Evolutionary conservation across 352 stramenopile genomes (phyloP).

Genomic region (Globisporangium cylindrosporum): DNA sequence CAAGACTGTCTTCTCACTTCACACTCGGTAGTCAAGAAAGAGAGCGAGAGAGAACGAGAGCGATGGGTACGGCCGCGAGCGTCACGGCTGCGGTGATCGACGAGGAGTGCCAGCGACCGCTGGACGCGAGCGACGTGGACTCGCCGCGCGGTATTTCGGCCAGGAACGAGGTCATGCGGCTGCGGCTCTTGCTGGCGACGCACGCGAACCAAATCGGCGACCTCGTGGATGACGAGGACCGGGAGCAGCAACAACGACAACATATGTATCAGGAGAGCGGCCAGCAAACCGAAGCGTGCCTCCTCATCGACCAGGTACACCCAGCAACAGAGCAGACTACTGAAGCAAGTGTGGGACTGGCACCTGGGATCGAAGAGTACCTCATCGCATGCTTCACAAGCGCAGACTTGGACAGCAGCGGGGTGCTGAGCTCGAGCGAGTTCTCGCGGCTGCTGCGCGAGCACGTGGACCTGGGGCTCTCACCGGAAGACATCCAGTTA

Average conservation of each 20-base stretch:
- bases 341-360: slow-evolving; percentile 2
- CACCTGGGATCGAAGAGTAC: slow-evolving; percentile 22
- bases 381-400: slow-evolving; percentile 20
- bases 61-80: slow-evolving; percentile 17
- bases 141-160: slow-evolving; percentile 18
- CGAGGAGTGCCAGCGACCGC: slow-evolving; percentile 13
- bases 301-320: background rate
- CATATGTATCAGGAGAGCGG: background rate
- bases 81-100: slow-evolving; percentile 9
- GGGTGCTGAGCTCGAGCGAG: slow-evolving; percentile 21
- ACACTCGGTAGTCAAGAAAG: background rate
- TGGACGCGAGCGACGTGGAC: slow-evolving; percentile 27
- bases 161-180: slow-evolving; percentile 22
- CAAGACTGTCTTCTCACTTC: background rate
- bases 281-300: slow-evolving; percentile 4
- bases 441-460: slow-evolving; percentile 22
- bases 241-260: background rate
- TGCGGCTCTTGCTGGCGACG: slow-evolving; percentile 13
- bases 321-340: background rate
- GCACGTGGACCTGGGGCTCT: slow-evolving; percentile 22
- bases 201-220: slow-evolving; percentile 1
- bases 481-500: slow-evolving; percentile 18
- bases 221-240: background rate
- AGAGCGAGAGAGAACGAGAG: background rate
- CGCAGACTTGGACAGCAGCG: slow-evolving; percentile 24